Evolutionary conservation across 352 stramenopile genomes (phyloP).

Genomic region (Phytophthora crassamura): DNA sequence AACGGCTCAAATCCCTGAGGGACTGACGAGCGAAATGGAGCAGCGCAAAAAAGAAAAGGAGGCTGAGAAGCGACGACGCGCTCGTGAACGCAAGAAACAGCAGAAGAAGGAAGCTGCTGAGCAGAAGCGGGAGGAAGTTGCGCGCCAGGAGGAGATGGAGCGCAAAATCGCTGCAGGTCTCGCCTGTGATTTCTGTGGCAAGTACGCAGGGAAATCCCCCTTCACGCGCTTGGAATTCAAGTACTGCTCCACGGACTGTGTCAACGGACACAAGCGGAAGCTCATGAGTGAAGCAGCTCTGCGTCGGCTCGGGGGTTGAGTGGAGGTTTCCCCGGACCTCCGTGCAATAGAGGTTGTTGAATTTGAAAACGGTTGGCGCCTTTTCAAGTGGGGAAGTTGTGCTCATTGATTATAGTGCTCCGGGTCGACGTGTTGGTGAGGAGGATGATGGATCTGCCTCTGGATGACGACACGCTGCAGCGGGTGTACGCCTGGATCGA

Average conservation of each 20-base stretch:
- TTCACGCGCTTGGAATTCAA: slow-evolving; percentile 93
- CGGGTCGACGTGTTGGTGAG: background rate
- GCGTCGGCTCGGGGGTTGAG: slow-evolving; percentile 69
- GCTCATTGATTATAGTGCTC: slow-evolving; percentile 5
- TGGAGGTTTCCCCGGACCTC: slow-evolving; percentile 4
- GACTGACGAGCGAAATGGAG: slow-evolving; percentile 82
- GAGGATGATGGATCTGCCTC: slow-evolving; percentile 55
- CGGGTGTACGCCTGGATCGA: slow-evolving; percentile 96
- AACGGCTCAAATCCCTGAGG: slow-evolving; percentile 73
- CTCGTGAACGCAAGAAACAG: slow-evolving; percentile 93
- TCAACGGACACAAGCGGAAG: slow-evolving; percentile 93
- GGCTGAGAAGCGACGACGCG: slow-evolving; percentile 88
- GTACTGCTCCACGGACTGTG: slow-evolving; percentile 95
- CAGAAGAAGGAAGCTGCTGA: slow-evolving; percentile 80
- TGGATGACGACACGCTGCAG: slow-evolving; percentile 92
- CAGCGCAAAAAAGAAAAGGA: slow-evolving; percentile 88
- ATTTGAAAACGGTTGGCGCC: slow-evolving; percentile 37
- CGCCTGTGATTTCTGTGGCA: slow-evolving; percentile 81
- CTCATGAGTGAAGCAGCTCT: slow-evolving; percentile 93
- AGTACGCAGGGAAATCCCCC: slow-evolving; percentile 86
- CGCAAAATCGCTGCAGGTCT: slow-evolving; percentile 79
- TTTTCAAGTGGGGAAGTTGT: slow-evolving; percentile 26
- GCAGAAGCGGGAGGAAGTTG: slow-evolving; percentile 73
- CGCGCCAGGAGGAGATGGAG: slow-evolving; percentile 62
- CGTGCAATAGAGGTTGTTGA: slow-evolving; percentile 27